A percentile compares a stretch with the other conserved stretches of the same genome.
Evolutionary conservation across 164 flowering plant species (phyloP).

Genomic region (Stephania yunnanensis): DNA sequence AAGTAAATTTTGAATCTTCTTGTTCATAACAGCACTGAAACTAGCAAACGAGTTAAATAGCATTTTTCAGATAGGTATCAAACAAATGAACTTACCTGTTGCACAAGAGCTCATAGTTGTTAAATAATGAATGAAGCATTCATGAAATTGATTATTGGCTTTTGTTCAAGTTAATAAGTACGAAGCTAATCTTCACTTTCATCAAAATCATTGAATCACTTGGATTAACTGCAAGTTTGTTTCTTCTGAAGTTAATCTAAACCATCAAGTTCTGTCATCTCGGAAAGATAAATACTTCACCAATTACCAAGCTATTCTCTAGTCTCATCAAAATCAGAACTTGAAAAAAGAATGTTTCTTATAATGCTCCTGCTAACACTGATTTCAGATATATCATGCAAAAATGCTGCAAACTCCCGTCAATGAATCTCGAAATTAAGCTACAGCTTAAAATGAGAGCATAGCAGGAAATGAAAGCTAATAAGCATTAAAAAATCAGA

Average conservation of each 20-base stretch:
- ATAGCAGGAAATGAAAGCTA: not conserved
- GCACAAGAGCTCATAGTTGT: too few species aligned
- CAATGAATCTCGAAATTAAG: not conserved
- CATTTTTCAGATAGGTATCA: not conserved
- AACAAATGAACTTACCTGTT: too few species aligned
- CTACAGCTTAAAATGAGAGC: not conserved
- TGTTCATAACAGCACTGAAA: not conserved
- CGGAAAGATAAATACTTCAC: not conserved
- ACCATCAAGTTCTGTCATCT: not conserved
- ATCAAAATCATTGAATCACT: too few species aligned
- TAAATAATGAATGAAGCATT: not conserved
- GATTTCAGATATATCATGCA: not conserved
- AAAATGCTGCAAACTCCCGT: not conserved
- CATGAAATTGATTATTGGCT: not conserved
- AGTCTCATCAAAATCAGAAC: not conserved
- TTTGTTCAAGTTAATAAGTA: not conserved
- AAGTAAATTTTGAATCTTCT: too few species aligned
- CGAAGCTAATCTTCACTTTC: too few species aligned
- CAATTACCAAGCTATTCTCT: not conserved
- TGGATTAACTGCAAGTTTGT: not conserved
- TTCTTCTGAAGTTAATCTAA: not conserved
- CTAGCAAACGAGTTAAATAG: not conserved
- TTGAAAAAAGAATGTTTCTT: not conserved
- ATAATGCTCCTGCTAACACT: not conserved
- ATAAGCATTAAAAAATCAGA: not conserved